A percentile compares a stretch with the other conserved stretches of the same genome.
Conservation (phyloP, 78 protist species). For the Dictyostelium purpureum region DNA sequence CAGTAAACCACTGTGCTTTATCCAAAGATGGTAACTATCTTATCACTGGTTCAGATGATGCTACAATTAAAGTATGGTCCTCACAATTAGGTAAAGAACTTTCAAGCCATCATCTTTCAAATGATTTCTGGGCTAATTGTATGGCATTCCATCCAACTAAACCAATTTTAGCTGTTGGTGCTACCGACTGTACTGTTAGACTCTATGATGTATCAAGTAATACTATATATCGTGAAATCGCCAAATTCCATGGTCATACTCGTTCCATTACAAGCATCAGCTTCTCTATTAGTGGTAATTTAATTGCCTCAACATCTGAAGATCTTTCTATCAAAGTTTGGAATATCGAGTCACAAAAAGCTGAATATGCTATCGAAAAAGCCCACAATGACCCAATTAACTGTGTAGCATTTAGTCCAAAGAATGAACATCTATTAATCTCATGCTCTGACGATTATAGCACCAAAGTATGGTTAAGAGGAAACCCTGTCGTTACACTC, state of each 20-base stretch:
- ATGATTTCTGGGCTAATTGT: slow-evolving; percentile 39
- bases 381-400: slow-evolving; percentile 62
- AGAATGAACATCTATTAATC: neutral
- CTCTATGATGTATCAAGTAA: slow-evolving; percentile 12
- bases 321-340: slow-evolving; percentile 60
- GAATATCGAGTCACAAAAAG: neutral
- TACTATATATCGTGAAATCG: neutral
- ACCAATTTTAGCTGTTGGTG: slow-evolving; percentile 48
- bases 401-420: slow-evolving; percentile 33
- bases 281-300: neutral
- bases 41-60: slow-evolving; percentile 62
- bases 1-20: slow-evolving; percentile 61
- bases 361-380: neutral
- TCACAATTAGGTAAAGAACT: slow-evolving; percentile 29
- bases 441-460: slow-evolving; percentile 43
- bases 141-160: slow-evolving; percentile 22
- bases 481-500: neutral
- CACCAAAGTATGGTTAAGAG: slow-evolving; percentile 38
- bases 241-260: slow-evolving; percentile 38
- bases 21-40: slow-evolving; percentile 58
- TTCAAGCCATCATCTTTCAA: neutral
- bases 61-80: slow-evolving; percentile 51
- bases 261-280: slow-evolving; percentile 31
- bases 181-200: slow-evolving; percentile 61
- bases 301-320: slow-evolving; percentile 66